Base-by-base conservation (phyloP, 1,284 basidiomycete genomes). In the Ganoderma sinense region DNA sequence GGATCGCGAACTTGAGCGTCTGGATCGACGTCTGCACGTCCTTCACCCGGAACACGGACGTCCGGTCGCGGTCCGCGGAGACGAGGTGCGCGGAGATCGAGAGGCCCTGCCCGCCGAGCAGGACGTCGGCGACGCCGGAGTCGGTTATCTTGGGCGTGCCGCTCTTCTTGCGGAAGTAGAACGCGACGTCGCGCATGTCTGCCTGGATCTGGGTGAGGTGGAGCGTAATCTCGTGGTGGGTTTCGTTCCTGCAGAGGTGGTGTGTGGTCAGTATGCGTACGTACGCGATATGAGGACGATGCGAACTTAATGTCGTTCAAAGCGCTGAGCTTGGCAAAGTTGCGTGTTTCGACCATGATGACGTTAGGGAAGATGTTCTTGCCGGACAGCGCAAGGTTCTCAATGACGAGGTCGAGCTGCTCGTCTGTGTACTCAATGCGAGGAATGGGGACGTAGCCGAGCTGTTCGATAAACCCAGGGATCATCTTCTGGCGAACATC, bases 341-440 rank as follows among this genome's bases (percentile, higher is more conserved):
- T 97, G 80, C 93, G 89, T 26, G 92, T 90, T 74, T 97, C 94
- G 73, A 98, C 75, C 61, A 89, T 87, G 74, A 98, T 85, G 74
- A 96, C 80, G 83, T 95, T 94, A 3, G 93, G 94, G 83, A 95
- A 90, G 6, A 95, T 80, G 80, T 96, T 95, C 69, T 91, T 89
- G 36, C 94, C 94, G 71, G 95, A 93, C 23, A 98, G 87, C 4
- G 95, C 92, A 40, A 98, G 87, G 82, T 98, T 97, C 87, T 99
- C 97, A 71, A 98, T 90, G 69, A 98, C 94, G 64, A 97, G 86
- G 75, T 97, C 96, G 72, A 96, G 81, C n/a, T 87, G 80, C 64
- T 93, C 90, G 79, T 97, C 94, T n/a, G 91, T 91, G 83, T 96
- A 97, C 82, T 98, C 96, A 80, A 96, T 90, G 60, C 95, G 90